Conservation (phyloP, 139 green algal species). For the Chlamydomonas schloesseri region DNA sequence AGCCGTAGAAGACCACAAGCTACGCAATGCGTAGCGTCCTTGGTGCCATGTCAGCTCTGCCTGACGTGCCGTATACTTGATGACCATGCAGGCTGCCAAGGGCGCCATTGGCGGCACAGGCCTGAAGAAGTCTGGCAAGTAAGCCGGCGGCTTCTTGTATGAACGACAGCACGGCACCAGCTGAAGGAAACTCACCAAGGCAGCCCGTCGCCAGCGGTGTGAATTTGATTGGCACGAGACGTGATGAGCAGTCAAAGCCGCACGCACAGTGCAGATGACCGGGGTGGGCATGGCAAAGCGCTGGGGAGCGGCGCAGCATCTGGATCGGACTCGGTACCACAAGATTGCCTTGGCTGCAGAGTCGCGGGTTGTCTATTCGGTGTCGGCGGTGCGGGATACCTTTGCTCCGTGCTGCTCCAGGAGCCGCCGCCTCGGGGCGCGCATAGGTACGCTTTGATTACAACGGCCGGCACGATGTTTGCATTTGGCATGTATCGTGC, state of each 20-base stretch:
- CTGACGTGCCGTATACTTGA: too few relatives aligned
- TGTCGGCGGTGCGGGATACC: conserved; percentile 59
- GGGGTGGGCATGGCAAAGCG: neutral
- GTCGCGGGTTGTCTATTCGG: conserved; percentile 60
- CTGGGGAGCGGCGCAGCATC: too few relatives aligned
- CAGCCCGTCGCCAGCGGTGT: too few relatives aligned
- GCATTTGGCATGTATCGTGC: conserved; percentile 56
- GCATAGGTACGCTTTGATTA: conserved; percentile 52
- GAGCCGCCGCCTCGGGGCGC: conserved; percentile 49
- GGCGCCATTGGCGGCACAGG: conserved; percentile 54
- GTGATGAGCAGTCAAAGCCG: too few relatives aligned
- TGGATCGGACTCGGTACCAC: neutral
- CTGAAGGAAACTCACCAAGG: too few relatives aligned
- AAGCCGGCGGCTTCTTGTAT: neutral
- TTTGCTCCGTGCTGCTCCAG: conserved; percentile 48
- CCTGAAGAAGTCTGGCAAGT: conserved; percentile 55
- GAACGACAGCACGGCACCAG: too few relatives aligned
- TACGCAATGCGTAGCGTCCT: too few relatives aligned
- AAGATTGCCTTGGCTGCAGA: conserved; percentile 66
- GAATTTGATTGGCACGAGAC: too few relatives aligned
- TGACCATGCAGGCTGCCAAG: conserved; percentile 22
- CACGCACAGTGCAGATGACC: neutral
- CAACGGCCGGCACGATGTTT: conserved; percentile 47
- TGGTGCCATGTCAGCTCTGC: too few relatives aligned
- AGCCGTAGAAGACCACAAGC: too few relatives aligned